phyloP scores from a whole-genome alignment of 1,284 basidiomycete genomes.

The Mycena sp. region DNA sequence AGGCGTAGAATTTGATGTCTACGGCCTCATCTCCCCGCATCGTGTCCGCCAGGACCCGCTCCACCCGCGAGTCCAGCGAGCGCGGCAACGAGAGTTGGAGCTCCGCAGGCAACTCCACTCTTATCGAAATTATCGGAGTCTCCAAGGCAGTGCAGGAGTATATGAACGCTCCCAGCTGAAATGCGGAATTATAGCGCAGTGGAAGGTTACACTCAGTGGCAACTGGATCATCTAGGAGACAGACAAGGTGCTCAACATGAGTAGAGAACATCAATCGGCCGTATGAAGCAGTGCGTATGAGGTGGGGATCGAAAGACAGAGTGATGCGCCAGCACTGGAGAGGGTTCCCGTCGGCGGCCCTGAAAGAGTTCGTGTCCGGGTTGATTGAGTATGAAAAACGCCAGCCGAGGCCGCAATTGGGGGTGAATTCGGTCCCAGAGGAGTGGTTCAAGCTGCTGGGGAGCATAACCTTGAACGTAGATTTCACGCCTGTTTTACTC shows the following conservation, averaged over 20 bases:
- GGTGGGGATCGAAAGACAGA: neutral
- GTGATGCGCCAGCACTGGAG: neutral
- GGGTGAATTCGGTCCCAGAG: too few species aligned
- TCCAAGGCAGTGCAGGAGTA: neutral
- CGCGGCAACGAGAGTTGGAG: neutral
- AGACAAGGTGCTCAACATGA: neutral
- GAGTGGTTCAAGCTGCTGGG: neutral
- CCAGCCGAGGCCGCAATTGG: neutral
- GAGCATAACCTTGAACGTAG: neutral
- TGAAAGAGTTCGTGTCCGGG: neutral
- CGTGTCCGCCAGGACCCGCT: neutral
- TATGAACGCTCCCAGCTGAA: neutral
- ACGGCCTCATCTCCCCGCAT: neutral
- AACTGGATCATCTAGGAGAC: neutral
- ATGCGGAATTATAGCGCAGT: neutral
- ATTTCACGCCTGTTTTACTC: conserved; percentile 4
- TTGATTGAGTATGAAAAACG: neutral
- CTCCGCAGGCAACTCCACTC: neutral
- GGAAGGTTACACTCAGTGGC: neutral
- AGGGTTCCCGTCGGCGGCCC: neutral
- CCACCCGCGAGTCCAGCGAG: neutral
- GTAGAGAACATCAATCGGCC: neutral
- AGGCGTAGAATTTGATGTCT: conserved; percentile 10
- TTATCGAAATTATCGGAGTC: neutral
- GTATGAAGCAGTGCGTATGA: neutral